Evolutionary conservation across 1,284 basidiomycete species (phyloP).

Genomic region (Ganoderma boninense): DNA sequence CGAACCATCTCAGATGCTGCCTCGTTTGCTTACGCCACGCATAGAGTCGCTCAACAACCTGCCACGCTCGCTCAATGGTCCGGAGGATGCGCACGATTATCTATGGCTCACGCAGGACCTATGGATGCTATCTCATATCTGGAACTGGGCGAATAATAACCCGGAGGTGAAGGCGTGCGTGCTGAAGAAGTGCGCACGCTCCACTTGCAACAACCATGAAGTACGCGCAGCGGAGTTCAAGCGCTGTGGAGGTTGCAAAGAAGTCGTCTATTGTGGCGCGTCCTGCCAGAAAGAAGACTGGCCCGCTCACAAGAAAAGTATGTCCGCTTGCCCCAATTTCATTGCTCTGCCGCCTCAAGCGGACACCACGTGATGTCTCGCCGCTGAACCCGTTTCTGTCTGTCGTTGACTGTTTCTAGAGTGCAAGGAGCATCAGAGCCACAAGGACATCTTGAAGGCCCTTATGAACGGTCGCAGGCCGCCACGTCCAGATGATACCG

Average conservation of each 20-base stretch:
- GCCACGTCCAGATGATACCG: slow-evolving; percentile 9
- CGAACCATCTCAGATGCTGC: not conserved
- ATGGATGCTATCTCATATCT: slow-evolving; percentile 51
- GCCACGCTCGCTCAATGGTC: slow-evolving; percentile 45
- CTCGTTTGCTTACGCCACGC: not conserved
- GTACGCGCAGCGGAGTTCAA: slow-evolving; percentile 36
- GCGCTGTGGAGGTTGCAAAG: slow-evolving; percentile 39
- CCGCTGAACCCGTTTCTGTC: slow-evolving; percentile 18
- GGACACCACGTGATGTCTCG: slow-evolving; percentile 4
- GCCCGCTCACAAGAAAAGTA: slow-evolving; percentile 45
- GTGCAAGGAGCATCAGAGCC: slow-evolving; percentile 31
- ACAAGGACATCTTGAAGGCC: slow-evolving; percentile 29
- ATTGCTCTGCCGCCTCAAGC: slow-evolving; percentile 24
- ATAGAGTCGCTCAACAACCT: slow-evolving; percentile 44
- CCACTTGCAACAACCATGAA: slow-evolving; percentile 32
- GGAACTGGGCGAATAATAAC: slow-evolving; percentile 51
- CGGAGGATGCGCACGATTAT: slow-evolving; percentile 54
- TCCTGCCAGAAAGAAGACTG: slow-evolving; percentile 52
- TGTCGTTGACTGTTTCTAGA: slow-evolving; percentile 16
- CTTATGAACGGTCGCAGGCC: slow-evolving; percentile 25
- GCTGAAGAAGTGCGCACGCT: slow-evolving; percentile 29
- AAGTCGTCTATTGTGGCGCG: slow-evolving; percentile 48
- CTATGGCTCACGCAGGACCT: slow-evolving; percentile 53
- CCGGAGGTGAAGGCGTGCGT: slow-evolving; percentile 39
- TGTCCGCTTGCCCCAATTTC: slow-evolving; percentile 35